Evolutionary conservation across 352 stramenopile species (phyloP).

Genomic region (Pilasporangium apinafurcum): DNA sequence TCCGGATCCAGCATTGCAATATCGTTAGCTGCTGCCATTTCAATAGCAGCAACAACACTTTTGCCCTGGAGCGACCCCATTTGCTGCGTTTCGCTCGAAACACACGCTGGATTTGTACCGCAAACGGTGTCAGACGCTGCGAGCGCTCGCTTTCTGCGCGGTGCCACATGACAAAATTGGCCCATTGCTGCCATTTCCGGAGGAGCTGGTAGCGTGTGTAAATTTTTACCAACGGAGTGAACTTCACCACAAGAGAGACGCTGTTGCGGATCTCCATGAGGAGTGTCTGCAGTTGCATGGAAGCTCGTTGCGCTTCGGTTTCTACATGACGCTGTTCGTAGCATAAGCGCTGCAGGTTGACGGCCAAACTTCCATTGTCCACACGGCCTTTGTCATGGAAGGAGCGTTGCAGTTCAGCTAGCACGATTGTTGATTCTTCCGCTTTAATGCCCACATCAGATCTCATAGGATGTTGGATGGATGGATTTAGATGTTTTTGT

Average conservation of each 20-base stretch:
- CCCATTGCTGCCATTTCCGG: conserved; percentile 30
- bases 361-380: conserved; percentile 9
- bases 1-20: conserved; percentile 25
- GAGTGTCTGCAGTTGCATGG: conserved; percentile 22
- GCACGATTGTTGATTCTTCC: no score
- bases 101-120: conserved; percentile 49
- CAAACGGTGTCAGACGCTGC: conserved; percentile 28
- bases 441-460: no score
- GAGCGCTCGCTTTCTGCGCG: conserved; percentile 27
- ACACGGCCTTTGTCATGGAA: conserved; percentile 13
- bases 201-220: conserved; percentile 34
- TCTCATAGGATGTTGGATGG: conserved; percentile 2
- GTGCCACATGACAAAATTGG: conserved; percentile 35
- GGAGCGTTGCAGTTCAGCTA: conserved; percentile 1
- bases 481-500: conserved; percentile 4
- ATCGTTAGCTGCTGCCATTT: conserved; percentile 27
- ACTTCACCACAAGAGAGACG: conserved; percentile 47
- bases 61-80: conserved; percentile 20
- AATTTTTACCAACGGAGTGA: conserved; percentile 53
- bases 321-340: conserved; percentile 19
- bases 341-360: conserved; percentile 18
- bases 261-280: conserved; percentile 32
- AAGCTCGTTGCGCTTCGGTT: conserved; percentile 15
- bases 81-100: conserved; percentile 39
- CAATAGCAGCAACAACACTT: conserved; percentile 18